Percentiles rank a stretch among this genome's conserved stretches.
Conservation (phyloP, 345 rosid species). For the Dimocarpus longan region DNA sequence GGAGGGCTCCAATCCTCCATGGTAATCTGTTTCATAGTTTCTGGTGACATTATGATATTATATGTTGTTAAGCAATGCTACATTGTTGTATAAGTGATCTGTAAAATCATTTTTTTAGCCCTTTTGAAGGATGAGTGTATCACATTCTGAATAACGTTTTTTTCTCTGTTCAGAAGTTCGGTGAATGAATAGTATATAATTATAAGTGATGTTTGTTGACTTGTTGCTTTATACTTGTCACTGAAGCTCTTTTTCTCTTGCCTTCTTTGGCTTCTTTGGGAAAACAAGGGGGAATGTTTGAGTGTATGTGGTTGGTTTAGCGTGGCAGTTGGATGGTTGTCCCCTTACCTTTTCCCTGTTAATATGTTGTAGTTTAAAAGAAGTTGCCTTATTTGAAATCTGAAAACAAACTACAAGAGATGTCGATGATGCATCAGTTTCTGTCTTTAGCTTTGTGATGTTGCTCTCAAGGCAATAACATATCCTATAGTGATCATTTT, state of each 20-base stretch:
- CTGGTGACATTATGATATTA: neutral
- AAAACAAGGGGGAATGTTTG: neutral
- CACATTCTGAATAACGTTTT: neutral
- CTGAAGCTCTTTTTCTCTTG: neutral
- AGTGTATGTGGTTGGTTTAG: neutral
- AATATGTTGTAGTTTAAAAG: too few relatives aligned
- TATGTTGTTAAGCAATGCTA: neutral
- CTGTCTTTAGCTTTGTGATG: too few relatives aligned
- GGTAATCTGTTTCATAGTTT: constrained; percentile 34
- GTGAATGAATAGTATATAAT: constrained; percentile 5
- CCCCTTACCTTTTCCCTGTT: neutral
- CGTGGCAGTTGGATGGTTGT: neutral
- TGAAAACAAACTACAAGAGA: too few relatives aligned
- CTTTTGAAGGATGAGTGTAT: neutral
- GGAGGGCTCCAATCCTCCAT: constrained; percentile 57
- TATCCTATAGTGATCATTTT: too few relatives aligned
- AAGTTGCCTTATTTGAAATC: too few relatives aligned
- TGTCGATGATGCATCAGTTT: too few relatives aligned
- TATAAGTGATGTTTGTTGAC: neutral
- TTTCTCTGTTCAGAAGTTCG: neutral
- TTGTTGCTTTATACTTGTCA: neutral
- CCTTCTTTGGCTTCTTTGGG: neutral
- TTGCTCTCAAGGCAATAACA: too few relatives aligned
- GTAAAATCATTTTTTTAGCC: neutral
- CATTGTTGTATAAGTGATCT: neutral